Percentiles rank a stretch among this genome's conserved stretches.
Conservation (phyloP, 192 early-diverging fungal genomes). For the Coemansia sp. region DNA sequence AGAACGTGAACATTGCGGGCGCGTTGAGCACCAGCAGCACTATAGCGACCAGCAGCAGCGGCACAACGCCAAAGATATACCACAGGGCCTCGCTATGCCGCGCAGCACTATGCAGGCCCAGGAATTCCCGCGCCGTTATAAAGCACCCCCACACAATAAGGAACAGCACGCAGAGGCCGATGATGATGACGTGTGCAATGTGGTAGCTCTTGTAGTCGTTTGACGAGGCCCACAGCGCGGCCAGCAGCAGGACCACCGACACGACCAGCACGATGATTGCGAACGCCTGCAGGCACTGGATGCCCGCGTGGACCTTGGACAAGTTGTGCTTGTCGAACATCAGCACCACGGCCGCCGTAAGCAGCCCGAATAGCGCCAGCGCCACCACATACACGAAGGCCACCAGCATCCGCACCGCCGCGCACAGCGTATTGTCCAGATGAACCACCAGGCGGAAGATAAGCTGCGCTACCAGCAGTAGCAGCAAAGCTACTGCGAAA, state of each 20-base stretch:
- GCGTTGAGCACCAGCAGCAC: slow-evolving; percentile 47
- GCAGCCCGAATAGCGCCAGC: slow-evolving; percentile 25
- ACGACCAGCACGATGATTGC: slow-evolving; percentile 36
- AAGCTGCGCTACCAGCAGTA: slow-evolving; percentile 36
- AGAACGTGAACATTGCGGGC: slow-evolving; percentile 49
- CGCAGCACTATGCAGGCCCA: slow-evolving; percentile 28
- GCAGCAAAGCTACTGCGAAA: slow-evolving; percentile 38
- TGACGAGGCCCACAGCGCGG: slow-evolving; percentile 27
- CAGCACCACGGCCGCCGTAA: slow-evolving; percentile 41
- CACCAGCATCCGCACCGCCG: slow-evolving; percentile 21
- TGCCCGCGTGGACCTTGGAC: slow-evolving; percentile 30
- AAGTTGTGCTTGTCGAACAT: slow-evolving; percentile 47
- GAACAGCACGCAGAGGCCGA: slow-evolving; percentile 30
- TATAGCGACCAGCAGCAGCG: slow-evolving; percentile 40
- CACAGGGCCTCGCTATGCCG: slow-evolving; percentile 50
- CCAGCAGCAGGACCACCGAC: slow-evolving; percentile 22
- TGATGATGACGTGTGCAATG: slow-evolving; percentile 48
- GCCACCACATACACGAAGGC: slow-evolving; percentile 35
- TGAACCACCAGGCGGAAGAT: slow-evolving; percentile 48
- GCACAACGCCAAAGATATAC: slow-evolving; percentile 47
- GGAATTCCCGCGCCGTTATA: slow-evolving; percentile 47
- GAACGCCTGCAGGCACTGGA: slow-evolving; percentile 48
- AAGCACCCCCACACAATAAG: slow-evolving; percentile 40
- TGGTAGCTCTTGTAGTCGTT: slow-evolving; percentile 43
- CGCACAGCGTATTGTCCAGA: slow-evolving; percentile 42